Evolutionary conservation across 306 rosid genomes (phyloP).

Genomic region (Quercus glauca): DNA sequence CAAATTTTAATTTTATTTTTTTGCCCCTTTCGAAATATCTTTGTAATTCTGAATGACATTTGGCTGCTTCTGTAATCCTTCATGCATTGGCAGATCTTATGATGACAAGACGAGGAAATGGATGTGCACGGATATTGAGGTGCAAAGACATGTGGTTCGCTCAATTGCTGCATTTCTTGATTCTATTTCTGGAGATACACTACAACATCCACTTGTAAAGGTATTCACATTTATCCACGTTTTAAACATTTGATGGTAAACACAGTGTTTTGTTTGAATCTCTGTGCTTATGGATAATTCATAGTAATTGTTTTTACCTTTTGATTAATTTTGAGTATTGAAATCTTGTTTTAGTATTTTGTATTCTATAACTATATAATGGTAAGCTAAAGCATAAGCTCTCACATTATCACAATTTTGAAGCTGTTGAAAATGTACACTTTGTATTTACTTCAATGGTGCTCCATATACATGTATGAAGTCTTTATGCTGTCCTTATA

Average conservation of each 20-base stretch:
- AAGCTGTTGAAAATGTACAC: neutral
- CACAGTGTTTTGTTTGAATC: neutral
- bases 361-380: neutral
- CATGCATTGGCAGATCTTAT: slow-evolving; percentile 30
- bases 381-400: neutral
- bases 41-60: neutral
- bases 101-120: slow-evolving; percentile 53
- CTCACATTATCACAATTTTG: neutral
- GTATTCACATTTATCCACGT: slow-evolving; percentile 20
- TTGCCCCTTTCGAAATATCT: no score
- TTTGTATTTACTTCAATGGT: neutral
- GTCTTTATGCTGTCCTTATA: neutral
- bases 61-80: neutral
- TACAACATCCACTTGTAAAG: slow-evolving; percentile 53
- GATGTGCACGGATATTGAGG: slow-evolving; percentile 71
- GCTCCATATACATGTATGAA: neutral
- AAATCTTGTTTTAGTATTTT: neutral
- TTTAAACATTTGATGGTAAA: neutral
- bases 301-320: slow-evolving; percentile 1
- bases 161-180: slow-evolving; percentile 64
- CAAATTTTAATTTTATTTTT: neutral
- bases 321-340: neutral
- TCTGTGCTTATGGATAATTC: neutral
- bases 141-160: slow-evolving; percentile 65
- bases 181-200: slow-evolving; percentile 44